Percentiles rank a stretch among this genome's conserved stretches.
Evolutionary conservation across 805 yeast genomes (phyloP).

Genomic region (Saturnispora silvae): DNA sequence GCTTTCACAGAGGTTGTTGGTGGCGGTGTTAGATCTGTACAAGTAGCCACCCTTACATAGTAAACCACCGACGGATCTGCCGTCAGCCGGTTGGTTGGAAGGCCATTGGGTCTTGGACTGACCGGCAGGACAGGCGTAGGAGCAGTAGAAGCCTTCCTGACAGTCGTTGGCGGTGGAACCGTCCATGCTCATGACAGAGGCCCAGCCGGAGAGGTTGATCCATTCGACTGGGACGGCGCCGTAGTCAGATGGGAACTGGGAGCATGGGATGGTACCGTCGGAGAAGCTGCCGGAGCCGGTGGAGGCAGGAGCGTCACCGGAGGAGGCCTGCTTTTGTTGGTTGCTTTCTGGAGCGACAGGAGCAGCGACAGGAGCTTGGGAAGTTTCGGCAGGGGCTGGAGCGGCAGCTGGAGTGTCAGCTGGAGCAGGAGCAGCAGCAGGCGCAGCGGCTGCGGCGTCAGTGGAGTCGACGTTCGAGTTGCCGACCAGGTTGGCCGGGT

Average conservation of each 20-base stretch:
- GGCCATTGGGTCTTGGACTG: slow-evolving; percentile 81
- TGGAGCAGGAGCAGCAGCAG: slow-evolving; percentile 8
- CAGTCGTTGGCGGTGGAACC: slow-evolving; percentile 42
- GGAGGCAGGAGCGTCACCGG: slow-evolving; percentile 20
- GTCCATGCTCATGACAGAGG: slow-evolving; percentile 47
- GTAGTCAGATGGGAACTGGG: slow-evolving; percentile 55
- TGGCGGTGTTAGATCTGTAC: slow-evolving; percentile 45
- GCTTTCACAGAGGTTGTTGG: slow-evolving; percentile 54
- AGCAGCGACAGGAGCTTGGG: slow-evolving; percentile 4
- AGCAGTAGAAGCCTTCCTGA: slow-evolving; percentile 60
- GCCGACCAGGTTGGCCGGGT: slow-evolving; percentile 10
- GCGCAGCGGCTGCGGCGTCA: slow-evolving; percentile 10
- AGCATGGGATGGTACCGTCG: slow-evolving; percentile 65
- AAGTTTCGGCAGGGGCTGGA: slow-evolving; percentile 16
- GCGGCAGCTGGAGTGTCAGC: slow-evolving; percentile 12
- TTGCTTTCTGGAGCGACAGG: slow-evolving; percentile 3
- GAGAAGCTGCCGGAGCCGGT: slow-evolving; percentile 40
- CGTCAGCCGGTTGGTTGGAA: slow-evolving; percentile 50
- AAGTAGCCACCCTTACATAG: slow-evolving; percentile 48
- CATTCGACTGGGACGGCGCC: slow-evolving; percentile 57
- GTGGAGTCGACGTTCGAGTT: neutral
- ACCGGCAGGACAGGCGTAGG: slow-evolving; percentile 72
- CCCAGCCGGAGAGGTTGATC: slow-evolving; percentile 49
- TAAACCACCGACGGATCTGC: slow-evolving; percentile 66
- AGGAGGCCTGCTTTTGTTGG: slow-evolving; percentile 4